Evolutionary conservation across 2,329 filamentous ascomycete genomes (phyloP).

Genomic region (Penicillium freii): DNA sequence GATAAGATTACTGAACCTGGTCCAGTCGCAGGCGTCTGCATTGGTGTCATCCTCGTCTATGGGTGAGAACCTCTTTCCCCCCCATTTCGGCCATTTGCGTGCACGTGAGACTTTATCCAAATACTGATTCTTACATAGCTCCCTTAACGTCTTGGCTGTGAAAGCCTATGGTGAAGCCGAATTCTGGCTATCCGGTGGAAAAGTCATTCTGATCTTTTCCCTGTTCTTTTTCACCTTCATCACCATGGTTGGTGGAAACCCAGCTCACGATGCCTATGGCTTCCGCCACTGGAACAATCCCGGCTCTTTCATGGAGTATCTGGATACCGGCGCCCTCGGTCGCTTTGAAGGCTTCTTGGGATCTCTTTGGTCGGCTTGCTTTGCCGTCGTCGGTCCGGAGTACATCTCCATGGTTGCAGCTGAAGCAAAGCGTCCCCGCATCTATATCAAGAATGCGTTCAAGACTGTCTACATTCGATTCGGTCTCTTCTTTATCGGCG

Average conservation of each 20-base stretch:
- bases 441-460: constrained; percentile 68
- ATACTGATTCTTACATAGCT: constrained; percentile 28
- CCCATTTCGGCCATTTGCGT: not conserved
- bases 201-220: constrained; percentile 66
- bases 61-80: constrained; percentile 17
- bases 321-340: constrained; percentile 61
- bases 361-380: constrained; percentile 67
- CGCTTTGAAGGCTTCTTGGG: constrained; percentile 56
- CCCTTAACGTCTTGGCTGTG: constrained; percentile 67
- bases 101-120: not conserved
- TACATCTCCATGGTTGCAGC: constrained; percentile 62
- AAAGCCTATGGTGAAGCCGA: constrained; percentile 68
- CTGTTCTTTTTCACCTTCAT: constrained; percentile 73
- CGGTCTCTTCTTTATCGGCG: constrained; percentile 70
- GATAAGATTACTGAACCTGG: constrained; percentile 25
- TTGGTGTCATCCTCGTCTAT: constrained; percentile 28
- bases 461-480: constrained; percentile 77
- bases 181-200: constrained; percentile 51
- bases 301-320: constrained; percentile 65
- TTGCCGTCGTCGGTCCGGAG: constrained; percentile 63
- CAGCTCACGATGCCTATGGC: constrained; percentile 65
- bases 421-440: constrained; percentile 66
- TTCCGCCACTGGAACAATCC: constrained; percentile 64
- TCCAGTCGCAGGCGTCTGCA: constrained; percentile 37
- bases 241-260: constrained; percentile 77